Percentiles rank a stretch among this genome's conserved stretches.
These are phyloP conservation scores for Claviceps monticola DNA, from an alignment of 2,329 filamentous ascomycete species.

Conservation along the genomic window DNA sequence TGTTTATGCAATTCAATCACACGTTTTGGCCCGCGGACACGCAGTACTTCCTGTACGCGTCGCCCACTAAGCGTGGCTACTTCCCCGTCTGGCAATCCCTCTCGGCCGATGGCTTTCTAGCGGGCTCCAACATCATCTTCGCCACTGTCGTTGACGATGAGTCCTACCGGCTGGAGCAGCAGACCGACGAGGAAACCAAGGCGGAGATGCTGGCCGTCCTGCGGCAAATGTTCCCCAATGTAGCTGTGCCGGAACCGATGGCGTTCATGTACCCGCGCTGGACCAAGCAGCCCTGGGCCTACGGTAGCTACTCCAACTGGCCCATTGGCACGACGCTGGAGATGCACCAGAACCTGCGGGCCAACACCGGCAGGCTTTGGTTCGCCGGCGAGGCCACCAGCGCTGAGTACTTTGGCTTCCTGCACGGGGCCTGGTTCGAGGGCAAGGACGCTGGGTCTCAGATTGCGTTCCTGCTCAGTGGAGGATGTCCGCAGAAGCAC, in stretches of 20 bases:
- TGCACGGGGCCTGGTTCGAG: constrained; percentile 49
- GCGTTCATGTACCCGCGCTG: constrained; percentile 44
- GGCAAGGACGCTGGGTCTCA: constrained; percentile 34
- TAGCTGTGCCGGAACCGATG: constrained; percentile 41
- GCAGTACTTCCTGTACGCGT: constrained; percentile 32
- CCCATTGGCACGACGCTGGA: constrained; percentile 47
- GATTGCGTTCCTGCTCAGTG: constrained; percentile 20
- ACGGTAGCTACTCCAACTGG: constrained; percentile 57
- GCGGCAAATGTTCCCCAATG: constrained; percentile 45
- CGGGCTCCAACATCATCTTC: constrained; percentile 51
- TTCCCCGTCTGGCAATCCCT: constrained; percentile 52
- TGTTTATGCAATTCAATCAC: constrained; percentile 55
- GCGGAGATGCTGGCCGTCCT: constrained; percentile 43
- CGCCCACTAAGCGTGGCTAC: constrained; percentile 26
- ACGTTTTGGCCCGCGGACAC: constrained; percentile 45
- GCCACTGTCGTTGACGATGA: constrained; percentile 45
- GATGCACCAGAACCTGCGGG: constrained; percentile 52
- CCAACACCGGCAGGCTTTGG: constrained; percentile 46
- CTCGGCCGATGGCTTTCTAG: constrained; percentile 40
- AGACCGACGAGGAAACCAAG: constrained; percentile 43
- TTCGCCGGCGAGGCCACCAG: constrained; percentile 54
- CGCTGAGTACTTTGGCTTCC: constrained; percentile 49
- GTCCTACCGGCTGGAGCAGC: constrained; percentile 43
- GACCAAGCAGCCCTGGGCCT: constrained; percentile 25
- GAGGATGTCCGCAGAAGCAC: constrained; percentile 8